Percentiles rank a stretch among this genome's conserved stretches.
phyloP scores from a whole-genome alignment of 768 basidiomycete genomes.

The Tricholoma flavovirens region DNA sequence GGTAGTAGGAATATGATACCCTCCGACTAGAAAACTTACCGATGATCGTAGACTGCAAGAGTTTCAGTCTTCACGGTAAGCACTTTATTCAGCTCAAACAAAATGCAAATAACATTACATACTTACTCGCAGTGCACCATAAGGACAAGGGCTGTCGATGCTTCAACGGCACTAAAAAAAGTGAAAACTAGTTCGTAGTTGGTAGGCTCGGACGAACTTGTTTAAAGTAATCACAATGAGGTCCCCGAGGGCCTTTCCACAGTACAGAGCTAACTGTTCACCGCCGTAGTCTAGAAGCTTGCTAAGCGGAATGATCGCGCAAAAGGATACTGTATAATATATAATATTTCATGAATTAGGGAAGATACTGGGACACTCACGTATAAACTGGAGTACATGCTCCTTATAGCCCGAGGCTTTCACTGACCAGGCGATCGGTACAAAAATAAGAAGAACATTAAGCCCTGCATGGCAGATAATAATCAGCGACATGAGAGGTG shows the following conservation, averaged over 20 bases:
- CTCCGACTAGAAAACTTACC: conserved; percentile 29
- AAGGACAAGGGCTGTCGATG: conserved; percentile 42
- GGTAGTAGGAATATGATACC: neutral
- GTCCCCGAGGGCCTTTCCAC: conserved; percentile 45
- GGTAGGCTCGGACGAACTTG: conserved; percentile 30
- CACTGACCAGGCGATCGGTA: conserved; percentile 39
- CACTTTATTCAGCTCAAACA: neutral
- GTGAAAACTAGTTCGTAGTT: neutral
- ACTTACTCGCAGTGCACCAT: conserved; percentile 44
- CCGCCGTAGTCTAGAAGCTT: conserved; percentile 46
- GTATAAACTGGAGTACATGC: conserved; percentile 22
- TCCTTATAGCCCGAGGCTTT: conserved; percentile 22
- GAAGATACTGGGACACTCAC: conserved; percentile 13
- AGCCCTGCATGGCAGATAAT: conserved; percentile 23
- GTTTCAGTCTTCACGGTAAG: conserved; percentile 35
- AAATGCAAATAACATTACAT: neutral
- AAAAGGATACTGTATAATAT: conserved; percentile 34
- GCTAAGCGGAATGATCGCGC: conserved; percentile 46
- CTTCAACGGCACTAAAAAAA: conserved; percentile 39
- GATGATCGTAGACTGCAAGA: conserved; percentile 64
- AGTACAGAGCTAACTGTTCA: conserved; percentile 46
- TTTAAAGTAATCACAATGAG: conserved; percentile 45
- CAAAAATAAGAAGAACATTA: conserved; percentile 33
- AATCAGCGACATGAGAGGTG: neutral
- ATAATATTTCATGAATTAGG: neutral